phyloP scores from a whole-genome alignment of 768 basidiomycete genomes.

The Symmetrospora coprosmae region DNA sequence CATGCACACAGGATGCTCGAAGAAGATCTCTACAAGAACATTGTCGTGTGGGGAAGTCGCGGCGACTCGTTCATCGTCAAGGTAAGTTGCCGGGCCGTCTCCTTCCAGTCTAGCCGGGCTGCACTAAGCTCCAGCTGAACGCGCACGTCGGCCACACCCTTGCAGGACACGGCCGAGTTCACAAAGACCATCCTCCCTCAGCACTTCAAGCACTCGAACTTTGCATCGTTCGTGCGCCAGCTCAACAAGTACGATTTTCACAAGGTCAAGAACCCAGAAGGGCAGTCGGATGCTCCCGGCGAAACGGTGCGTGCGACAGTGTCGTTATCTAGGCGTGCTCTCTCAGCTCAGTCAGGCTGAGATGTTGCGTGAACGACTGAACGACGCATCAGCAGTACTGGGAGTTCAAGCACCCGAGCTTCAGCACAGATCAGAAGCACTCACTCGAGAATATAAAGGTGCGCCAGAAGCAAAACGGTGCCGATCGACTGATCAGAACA shows the following conservation, averaged over 20 bases:
- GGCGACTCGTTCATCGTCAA: slow-evolving; percentile 88
- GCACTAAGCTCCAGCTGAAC: not conserved
- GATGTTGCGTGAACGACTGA: not conserved
- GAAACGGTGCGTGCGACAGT: slow-evolving; percentile 42
- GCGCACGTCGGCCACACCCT: not conserved
- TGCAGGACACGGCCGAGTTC: slow-evolving; percentile 83
- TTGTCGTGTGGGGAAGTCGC: slow-evolving; percentile 68
- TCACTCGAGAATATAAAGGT: slow-evolving; percentile 47
- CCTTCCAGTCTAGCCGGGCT: too few relatives aligned
- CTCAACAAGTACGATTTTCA: slow-evolving; percentile 95
- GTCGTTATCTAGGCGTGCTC: too few relatives aligned
- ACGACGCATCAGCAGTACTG: slow-evolving; percentile 32
- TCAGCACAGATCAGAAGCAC: slow-evolving; percentile 46
- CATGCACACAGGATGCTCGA: slow-evolving; percentile 60
- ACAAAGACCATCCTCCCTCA: slow-evolving; percentile 74
- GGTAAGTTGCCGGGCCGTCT: slow-evolving; percentile 33
- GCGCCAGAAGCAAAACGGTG: too few relatives aligned
- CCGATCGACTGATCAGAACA: too few relatives aligned
- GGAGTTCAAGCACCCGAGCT: slow-evolving; percentile 45
- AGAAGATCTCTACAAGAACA: slow-evolving; percentile 53
- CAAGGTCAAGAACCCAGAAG: slow-evolving; percentile 82
- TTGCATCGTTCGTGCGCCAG: slow-evolving; percentile 80
- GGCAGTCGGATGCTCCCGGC: slow-evolving; percentile 48
- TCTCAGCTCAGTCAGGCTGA: not conserved
- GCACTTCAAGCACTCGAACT: slow-evolving; percentile 91